Evolutionary conservation across 805 yeast genomes (phyloP).

Genomic region (Candida schatavii): DNA sequence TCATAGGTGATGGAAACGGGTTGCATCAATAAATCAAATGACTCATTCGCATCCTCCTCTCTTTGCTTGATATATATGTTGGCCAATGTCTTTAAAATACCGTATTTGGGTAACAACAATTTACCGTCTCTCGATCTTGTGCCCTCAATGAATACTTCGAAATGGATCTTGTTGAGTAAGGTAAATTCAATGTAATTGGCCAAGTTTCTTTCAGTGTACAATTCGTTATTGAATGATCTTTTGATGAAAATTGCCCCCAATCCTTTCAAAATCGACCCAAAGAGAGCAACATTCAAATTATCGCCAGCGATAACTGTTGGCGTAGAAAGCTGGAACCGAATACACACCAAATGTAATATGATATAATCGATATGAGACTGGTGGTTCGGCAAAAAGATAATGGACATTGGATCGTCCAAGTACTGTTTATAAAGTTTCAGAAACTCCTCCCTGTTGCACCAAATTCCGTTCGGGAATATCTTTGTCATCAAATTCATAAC

Average conservation of each 20-base stretch:
- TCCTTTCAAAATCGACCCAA: constrained; percentile 48
- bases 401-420: constrained; percentile 40
- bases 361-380: constrained; percentile 63
- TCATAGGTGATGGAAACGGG: constrained; percentile 62
- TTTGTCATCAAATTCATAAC: constrained; percentile 29
- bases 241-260: constrained; percentile 60
- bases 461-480: constrained; percentile 44
- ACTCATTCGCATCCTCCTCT: constrained; percentile 9
- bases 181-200: constrained; percentile 48
- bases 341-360: constrained; percentile 51
- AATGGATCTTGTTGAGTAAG: constrained; percentile 45
- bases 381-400: constrained; percentile 57
- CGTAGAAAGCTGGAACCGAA: constrained; percentile 50
- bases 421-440: constrained; percentile 27
- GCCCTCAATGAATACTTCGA: constrained; percentile 67
- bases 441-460: constrained; percentile 33
- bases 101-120: constrained; percentile 58
- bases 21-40: constrained; percentile 39
- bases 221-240: constrained; percentile 43
- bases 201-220: constrained; percentile 46
- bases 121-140: constrained; percentile 67
- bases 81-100: constrained; percentile 52
- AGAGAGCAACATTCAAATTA: constrained; percentile 55
- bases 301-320: constrained; percentile 68
- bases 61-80: constrained; percentile 45